Percentiles rank a stretch among this genome's conserved stretches.
These are phyloP conservation scores for Backusella mclennaniae DNA, from an alignment of 192 early-diverging fungal genomes.

Conservation along the genomic window DNA sequence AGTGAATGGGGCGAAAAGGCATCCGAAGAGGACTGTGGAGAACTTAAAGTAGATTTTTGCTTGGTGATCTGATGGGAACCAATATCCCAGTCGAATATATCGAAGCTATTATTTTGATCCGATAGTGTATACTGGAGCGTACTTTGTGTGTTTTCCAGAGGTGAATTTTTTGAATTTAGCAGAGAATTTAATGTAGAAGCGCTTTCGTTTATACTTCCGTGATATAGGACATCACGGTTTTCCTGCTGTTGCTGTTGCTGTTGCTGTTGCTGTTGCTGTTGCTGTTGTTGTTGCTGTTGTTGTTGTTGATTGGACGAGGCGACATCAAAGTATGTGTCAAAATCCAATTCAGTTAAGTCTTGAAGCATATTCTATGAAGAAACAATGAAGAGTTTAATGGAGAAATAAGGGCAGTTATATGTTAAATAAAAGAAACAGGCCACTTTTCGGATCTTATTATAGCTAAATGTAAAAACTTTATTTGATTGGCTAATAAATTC, in stretches of 20 bases:
- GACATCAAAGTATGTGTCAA: slow-evolving; percentile 19
- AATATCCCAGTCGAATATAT: slow-evolving; percentile 3
- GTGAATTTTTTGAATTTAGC: neutral
- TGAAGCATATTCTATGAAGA: slow-evolving; percentile 17
- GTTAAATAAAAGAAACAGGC: slow-evolving; percentile 9
- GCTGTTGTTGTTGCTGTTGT: slow-evolving; percentile 10
- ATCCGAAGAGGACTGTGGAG: slow-evolving; percentile 8
- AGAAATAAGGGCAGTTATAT: slow-evolving; percentile 3
- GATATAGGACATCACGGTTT: neutral
- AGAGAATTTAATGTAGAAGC: neutral
- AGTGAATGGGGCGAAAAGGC: neutral
- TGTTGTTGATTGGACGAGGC: slow-evolving; percentile 12
- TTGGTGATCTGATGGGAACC: neutral
- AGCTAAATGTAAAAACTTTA: neutral
- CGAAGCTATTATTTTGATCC: neutral
- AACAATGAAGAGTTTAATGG: neutral
- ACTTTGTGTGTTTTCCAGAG: neutral
- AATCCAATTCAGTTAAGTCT: slow-evolving; percentile 17
- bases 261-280: neutral
- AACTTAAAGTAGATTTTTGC: slow-evolving; percentile 1
- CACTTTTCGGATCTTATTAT: neutral
- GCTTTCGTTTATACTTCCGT: neutral
- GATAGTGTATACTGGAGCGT: neutral
- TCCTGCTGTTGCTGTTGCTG: neutral
- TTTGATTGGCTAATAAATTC: slow-evolving; percentile 4